Conservation (phyloP, 2,329 filamentous ascomycete species). For the Pseudodiploospora longispora region DNA sequence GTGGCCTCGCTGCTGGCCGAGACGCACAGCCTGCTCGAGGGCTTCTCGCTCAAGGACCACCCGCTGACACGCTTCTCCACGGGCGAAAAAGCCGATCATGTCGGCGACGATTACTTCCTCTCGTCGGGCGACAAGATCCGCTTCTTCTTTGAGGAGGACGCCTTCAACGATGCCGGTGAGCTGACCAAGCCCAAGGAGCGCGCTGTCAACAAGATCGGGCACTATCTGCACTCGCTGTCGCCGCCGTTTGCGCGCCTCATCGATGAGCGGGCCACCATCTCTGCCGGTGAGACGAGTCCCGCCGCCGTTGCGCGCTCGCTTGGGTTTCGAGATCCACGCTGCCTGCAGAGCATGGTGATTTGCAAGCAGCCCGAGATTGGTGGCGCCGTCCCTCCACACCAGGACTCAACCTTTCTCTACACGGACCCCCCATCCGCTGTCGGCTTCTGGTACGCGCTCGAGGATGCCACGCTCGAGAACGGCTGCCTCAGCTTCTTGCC, state of each 20-base stretch:
- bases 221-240: slow-evolving; percentile 65
- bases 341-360: slow-evolving; percentile 93
- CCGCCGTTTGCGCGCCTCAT: slow-evolving; percentile 55
- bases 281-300: slow-evolving; percentile 30
- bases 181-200: slow-evolving; percentile 71
- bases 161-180: slow-evolving; percentile 57
- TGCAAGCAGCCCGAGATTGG: slow-evolving; percentile 98
- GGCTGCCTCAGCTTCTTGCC: slow-evolving; percentile 82
- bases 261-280: slow-evolving; percentile 35
- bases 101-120: slow-evolving; percentile 93
- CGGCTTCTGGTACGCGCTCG: slow-evolving; percentile 95
- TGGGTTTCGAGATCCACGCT: slow-evolving; percentile 67
- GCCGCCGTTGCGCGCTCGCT: slow-evolving; percentile 60
- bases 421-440: slow-evolving; percentile 83
- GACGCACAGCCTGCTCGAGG: slow-evolving; percentile 64
- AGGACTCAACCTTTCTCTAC: slow-evolving; percentile 88
- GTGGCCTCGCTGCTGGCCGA: slow-evolving; percentile 63
- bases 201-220: slow-evolving; percentile 85
- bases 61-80: slow-evolving; percentile 93
- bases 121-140: slow-evolving; percentile 82
- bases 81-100: slow-evolving; percentile 65
- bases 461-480: slow-evolving; percentile 81
- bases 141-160: slow-evolving; percentile 97
- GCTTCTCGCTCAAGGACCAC: slow-evolving; percentile 73
- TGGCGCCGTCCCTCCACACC: slow-evolving; percentile 81